These are phyloP conservation scores for Sparassis latifolia DNA, from an alignment of 1,284 basidiomycete genomes.

Conservation along the genomic window DNA sequence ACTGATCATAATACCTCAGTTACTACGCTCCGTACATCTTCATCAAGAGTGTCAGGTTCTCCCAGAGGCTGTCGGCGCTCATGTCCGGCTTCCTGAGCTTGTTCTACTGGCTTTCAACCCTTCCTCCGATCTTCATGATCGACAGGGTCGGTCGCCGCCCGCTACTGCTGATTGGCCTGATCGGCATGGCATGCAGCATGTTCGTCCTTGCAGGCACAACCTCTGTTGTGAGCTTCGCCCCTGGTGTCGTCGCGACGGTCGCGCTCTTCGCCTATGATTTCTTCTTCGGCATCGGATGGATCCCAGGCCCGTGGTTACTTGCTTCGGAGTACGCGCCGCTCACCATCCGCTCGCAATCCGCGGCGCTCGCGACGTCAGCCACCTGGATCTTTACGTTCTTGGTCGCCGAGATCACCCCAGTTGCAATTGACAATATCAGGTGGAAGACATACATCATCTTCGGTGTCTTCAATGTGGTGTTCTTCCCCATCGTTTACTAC, in stretches of 20 bases:
- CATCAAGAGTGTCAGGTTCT: background rate
- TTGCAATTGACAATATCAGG: background rate
- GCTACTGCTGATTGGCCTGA: conserved; percentile 46
- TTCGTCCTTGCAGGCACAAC: background rate
- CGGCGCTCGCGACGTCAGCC: background rate
- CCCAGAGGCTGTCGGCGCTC: background rate
- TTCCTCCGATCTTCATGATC: conserved; percentile 40
- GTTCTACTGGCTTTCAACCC: conserved; percentile 44
- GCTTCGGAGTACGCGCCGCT: background rate
- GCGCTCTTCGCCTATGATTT: background rate
- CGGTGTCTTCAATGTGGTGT: background rate
- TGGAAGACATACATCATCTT: background rate
- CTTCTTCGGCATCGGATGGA: background rate
- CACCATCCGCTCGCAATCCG: background rate
- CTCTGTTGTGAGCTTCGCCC: background rate
- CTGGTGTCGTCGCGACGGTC: background rate
- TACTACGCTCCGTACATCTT: background rate
- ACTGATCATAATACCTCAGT: background rate
- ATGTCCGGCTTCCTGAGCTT: conserved; percentile 40
- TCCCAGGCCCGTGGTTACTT: background rate
- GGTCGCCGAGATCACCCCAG: background rate
- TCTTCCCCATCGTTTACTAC: background rate
- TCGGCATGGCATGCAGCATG: conserved; percentile 25
- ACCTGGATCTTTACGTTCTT: background rate
- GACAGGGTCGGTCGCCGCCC: conserved; percentile 45